phyloP scores from a whole-genome alignment of 2,329 filamentous ascomycete species.

The Apiospora hydei region DNA sequence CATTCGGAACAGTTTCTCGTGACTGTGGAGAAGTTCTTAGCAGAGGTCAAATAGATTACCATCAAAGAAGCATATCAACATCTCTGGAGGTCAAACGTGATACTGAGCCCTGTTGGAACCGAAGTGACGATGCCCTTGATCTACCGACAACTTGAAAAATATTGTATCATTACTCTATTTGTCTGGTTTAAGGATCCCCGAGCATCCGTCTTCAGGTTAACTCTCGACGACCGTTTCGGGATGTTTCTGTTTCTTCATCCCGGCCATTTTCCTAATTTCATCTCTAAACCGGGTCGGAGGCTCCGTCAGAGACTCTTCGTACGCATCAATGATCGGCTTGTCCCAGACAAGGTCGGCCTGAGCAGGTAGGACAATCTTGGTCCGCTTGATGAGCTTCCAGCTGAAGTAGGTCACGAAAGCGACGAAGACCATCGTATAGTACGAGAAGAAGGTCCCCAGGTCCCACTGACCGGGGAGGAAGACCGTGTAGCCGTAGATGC shows the following conservation, averaged over 20 bases:
- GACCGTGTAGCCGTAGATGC: slow-evolving; percentile 63
- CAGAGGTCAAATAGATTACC: too few relatives aligned
- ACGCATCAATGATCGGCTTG: slow-evolving; percentile 63
- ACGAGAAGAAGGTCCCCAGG: slow-evolving; percentile 46
- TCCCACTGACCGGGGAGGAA: slow-evolving; percentile 50
- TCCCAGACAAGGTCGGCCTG: slow-evolving; percentile 69
- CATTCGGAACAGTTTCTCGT: too few relatives aligned
- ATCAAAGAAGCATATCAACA: too few relatives aligned
- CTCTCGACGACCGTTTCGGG: neutral
- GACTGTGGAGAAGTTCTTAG: too few relatives aligned
- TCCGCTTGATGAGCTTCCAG: slow-evolving; percentile 71
- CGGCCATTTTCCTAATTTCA: slow-evolving; percentile 50
- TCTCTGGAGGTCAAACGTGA: too few relatives aligned
- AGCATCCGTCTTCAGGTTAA: neutral
- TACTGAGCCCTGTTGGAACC: too few relatives aligned
- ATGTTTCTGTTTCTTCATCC: slow-evolving; percentile 37
- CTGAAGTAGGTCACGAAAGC: slow-evolving; percentile 60
- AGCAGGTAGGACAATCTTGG: slow-evolving; percentile 57
- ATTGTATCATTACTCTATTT: neutral
- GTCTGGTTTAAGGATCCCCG: too few relatives aligned
- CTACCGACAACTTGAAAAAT: neutral
- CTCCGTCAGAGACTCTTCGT: slow-evolving; percentile 54
- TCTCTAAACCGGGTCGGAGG: slow-evolving; percentile 55
- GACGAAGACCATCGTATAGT: slow-evolving; percentile 59
- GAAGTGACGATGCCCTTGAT: neutral